Conservation (phyloP, 2,329 filamentous ascomycete genomes). For the Trichoderma simmonsii region DNA sequence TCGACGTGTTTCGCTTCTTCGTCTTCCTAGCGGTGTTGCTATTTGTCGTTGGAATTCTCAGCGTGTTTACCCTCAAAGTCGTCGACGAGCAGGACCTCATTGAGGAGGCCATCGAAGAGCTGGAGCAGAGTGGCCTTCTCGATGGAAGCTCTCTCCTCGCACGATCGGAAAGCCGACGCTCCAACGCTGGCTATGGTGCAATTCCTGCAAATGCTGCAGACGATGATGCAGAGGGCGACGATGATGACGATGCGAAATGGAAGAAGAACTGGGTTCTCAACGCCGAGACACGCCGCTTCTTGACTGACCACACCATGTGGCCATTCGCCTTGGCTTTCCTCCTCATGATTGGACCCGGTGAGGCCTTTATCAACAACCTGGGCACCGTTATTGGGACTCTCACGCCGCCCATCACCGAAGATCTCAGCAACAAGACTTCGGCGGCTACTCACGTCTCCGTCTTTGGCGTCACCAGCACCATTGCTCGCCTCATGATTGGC, state of each 20-base stretch:
- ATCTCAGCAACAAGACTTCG: conserved; percentile 49
- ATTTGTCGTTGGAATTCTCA: conserved; percentile 66
- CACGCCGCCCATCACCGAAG: conserved; percentile 54
- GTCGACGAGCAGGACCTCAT: conserved; percentile 86
- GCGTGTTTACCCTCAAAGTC: conserved; percentile 70
- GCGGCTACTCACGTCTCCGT: conserved; percentile 89
- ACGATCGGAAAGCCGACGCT: conserved; percentile 49
- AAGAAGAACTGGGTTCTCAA: conserved; percentile 93
- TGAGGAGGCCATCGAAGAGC: conserved; percentile 81
- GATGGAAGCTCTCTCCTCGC: conserved; percentile 71
- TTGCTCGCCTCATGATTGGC: conserved; percentile 86
- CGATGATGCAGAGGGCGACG: conserved; percentile 42
- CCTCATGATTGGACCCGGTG: conserved; percentile 89
- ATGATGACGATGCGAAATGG: conserved; percentile 50
- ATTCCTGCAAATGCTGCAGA: conserved; percentile 47
- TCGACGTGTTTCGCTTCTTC: conserved; percentile 83
- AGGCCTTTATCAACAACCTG: conserved; percentile 96
- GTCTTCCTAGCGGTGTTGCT: conserved; percentile 76
- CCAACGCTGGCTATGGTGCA: conserved; percentile 69
- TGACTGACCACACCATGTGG: conserved; percentile 94
- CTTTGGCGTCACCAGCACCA: conserved; percentile 82
- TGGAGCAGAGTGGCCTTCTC: conserved; percentile 84
- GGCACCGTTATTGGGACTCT: conserved; percentile 90
- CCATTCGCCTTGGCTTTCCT: conserved; percentile 87
- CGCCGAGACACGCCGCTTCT: conserved; percentile 80